Conservation (phyloP, 768 basidiomycete genomes). For the Kwoniella heveanensis region DNA sequence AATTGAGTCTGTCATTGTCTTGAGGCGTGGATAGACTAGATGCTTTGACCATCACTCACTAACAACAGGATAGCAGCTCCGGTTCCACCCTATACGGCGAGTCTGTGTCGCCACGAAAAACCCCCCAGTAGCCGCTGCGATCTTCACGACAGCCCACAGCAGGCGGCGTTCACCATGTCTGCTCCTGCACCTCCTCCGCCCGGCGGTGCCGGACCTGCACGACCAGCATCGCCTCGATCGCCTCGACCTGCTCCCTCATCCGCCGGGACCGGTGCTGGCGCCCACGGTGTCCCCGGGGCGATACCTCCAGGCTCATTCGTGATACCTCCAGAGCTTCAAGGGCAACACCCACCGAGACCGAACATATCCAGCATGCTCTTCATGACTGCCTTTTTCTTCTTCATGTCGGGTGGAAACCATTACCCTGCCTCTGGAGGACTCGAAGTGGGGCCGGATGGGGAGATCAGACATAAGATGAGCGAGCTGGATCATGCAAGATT, state of each 20-base stretch:
- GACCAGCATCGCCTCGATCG: slow-evolving; percentile 18
- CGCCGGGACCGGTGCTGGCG: not conserved
- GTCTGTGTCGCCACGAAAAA: too few relatives aligned
- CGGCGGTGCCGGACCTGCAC: not conserved
- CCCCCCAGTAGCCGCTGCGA: too few relatives aligned
- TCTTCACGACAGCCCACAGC: too few relatives aligned
- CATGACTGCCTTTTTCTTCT: slow-evolving; percentile 55
- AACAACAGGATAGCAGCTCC: too few relatives aligned
- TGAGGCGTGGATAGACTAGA: too few relatives aligned
- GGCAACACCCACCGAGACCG: slow-evolving; percentile 35
- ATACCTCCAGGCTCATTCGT: slow-evolving; percentile 10
- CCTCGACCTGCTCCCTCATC: slow-evolving; percentile 12
- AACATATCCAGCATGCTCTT: slow-evolving; percentile 50
- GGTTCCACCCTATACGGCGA: too few relatives aligned
- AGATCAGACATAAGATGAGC: slow-evolving; percentile 34
- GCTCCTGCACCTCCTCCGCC: slow-evolving; percentile 3
- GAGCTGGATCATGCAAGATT: slow-evolving; percentile 39
- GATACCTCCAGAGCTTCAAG: slow-evolving; percentile 16
- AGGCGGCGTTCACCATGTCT: too few relatives aligned
- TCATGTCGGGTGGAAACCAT: slow-evolving; percentile 49
- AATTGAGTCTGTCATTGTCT: not conserved
- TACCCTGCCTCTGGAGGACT: slow-evolving; percentile 22
- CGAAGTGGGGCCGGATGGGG: slow-evolving; percentile 40
- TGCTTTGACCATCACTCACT: too few relatives aligned
- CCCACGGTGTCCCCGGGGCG: not conserved